These are phyloP conservation scores for Penicillium sp. DNA, from an alignment of 2,329 filamentous ascomycete species.

Conservation along the genomic window DNA sequence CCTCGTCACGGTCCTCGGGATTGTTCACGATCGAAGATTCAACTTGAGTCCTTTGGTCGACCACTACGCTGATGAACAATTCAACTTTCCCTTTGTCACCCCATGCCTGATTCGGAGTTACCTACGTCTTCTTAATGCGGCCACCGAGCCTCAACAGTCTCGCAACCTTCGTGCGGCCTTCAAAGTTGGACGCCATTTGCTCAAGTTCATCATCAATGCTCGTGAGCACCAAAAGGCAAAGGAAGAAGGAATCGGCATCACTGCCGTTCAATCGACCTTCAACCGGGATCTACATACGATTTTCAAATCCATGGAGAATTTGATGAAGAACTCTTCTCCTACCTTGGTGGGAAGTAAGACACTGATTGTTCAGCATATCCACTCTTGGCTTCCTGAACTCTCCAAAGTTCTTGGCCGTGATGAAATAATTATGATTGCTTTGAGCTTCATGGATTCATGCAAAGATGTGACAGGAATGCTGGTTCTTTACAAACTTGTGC, in stretches of 20 bases:
- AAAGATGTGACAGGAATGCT: slow-evolving; percentile 82
- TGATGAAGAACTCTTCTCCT: slow-evolving; percentile 83
- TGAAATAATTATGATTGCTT: slow-evolving; percentile 84
- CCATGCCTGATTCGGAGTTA: slow-evolving; percentile 83
- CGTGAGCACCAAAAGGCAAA: slow-evolving; percentile 81
- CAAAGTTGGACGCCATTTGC: slow-evolving; percentile 86
- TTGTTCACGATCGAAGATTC: slow-evolving; percentile 90
- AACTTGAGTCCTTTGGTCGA: slow-evolving; percentile 87
- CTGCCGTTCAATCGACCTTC: slow-evolving; percentile 64
- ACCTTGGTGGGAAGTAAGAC: slow-evolving; percentile 91
- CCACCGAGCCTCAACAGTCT: slow-evolving; percentile 74
- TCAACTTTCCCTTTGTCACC: slow-evolving; percentile 90
- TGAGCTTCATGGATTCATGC: slow-evolving; percentile 91
- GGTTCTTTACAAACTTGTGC: slow-evolving; percentile 80
- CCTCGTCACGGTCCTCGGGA: slow-evolving; percentile 80
- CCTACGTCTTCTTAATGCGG: slow-evolving; percentile 72
- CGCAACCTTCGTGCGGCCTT: slow-evolving; percentile 83
- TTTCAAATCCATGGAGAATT: slow-evolving; percentile 79
- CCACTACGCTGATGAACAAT: slow-evolving; percentile 78
- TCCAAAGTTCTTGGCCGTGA: slow-evolving; percentile 67
- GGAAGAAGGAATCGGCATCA: slow-evolving; percentile 80
- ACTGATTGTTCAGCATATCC: slow-evolving; percentile 89
- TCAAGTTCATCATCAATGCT: slow-evolving; percentile 91
- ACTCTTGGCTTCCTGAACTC: slow-evolving; percentile 93
- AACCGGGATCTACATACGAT: slow-evolving; percentile 76